Conservation (phyloP, 2,329 filamentous ascomycete genomes). For the Colletotrichum cereale region DNA sequence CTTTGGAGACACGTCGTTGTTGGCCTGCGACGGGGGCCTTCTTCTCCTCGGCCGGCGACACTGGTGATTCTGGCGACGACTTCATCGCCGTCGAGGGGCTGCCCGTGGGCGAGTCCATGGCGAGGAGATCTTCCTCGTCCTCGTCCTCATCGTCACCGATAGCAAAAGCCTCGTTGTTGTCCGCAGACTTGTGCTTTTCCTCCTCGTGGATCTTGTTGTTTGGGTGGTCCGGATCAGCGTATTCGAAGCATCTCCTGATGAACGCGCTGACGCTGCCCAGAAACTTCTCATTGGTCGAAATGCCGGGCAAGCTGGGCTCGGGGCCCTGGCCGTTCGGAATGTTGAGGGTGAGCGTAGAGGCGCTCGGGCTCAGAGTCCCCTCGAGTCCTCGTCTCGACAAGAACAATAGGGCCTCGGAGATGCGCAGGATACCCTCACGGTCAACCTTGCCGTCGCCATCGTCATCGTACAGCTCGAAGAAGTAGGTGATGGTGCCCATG, state of each 20-base stretch:
- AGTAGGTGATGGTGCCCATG: constrained; percentile 97
- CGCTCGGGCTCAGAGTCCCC: constrained; percentile 76
- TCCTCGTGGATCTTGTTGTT: constrained; percentile 63
- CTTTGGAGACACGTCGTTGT: constrained; percentile 66
- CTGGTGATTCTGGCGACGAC: constrained; percentile 42
- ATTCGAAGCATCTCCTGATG: constrained; percentile 96
- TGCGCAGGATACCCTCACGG: constrained; percentile 92
- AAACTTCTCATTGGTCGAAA: constrained; percentile 86
- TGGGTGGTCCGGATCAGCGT: constrained; percentile 91
- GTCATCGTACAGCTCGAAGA: constrained; percentile 97
- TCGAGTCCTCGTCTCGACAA: constrained; percentile 90
- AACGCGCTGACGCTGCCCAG: constrained; percentile 94
- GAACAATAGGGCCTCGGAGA: constrained; percentile 94
- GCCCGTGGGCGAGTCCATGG: constrained; percentile 63
- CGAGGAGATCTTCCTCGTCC: constrained; percentile 73
- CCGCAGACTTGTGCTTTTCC: constrained; percentile 45
- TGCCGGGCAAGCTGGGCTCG: constrained; percentile 59
- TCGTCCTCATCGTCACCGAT: constrained; percentile 82
- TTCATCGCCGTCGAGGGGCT: constrained; percentile 59
- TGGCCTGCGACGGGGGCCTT: constrained; percentile 29
- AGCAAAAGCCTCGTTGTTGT: constrained; percentile 69
- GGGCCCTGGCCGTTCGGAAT: constrained; percentile 60
- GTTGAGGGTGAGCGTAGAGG: constrained; percentile 67
- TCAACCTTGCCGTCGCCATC: constrained; percentile 92
- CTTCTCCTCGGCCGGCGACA: constrained; percentile 41